Percentiles rank a stretch among this genome's conserved stretches.
Conservation (phyloP, 371 early-diverging fungal species). For the Coemansia sp. region DNA sequence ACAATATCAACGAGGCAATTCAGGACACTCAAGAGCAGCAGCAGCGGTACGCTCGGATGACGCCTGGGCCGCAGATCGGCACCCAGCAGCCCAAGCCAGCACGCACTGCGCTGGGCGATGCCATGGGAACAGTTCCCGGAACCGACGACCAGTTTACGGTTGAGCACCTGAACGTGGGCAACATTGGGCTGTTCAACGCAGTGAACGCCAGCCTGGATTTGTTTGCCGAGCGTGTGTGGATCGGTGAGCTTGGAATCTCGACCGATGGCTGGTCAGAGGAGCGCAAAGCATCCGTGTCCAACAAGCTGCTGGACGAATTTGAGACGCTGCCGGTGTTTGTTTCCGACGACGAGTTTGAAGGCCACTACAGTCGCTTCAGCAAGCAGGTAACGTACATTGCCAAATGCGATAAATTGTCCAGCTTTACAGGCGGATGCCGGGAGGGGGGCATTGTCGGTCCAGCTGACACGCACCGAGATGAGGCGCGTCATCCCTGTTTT, state of each 20-base stretch:
- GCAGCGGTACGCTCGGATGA: neutral
- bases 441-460: too few species aligned
- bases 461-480: too few species aligned
- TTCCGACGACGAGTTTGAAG: conserved; percentile 73
- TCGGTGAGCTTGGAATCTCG: conserved; percentile 74
- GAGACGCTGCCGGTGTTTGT: conserved; percentile 83
- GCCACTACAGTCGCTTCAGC: conserved; percentile 91
- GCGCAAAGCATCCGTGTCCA: conserved; percentile 59
- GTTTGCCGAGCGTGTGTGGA: conserved; percentile 64
- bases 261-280: conserved; percentile 66
- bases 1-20: neutral
- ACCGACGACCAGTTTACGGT: conserved; percentile 58
- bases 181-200: conserved; percentile 89
- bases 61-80: conserved; percentile 20
- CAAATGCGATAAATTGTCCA: neutral
- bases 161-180: conserved; percentile 73
- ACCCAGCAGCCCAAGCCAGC: neutral
- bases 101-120: conserved; percentile 5
- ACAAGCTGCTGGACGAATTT: conserved; percentile 61
- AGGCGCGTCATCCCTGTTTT: neutral
- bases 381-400: conserved; percentile 61
- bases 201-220: conserved; percentile 64
- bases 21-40: neutral
- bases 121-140: conserved; percentile 10
- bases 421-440: neutral